phyloP scores from a whole-genome alignment of 1,284 basidiomycete species.

The Boletus albobrunnescens region DNA sequence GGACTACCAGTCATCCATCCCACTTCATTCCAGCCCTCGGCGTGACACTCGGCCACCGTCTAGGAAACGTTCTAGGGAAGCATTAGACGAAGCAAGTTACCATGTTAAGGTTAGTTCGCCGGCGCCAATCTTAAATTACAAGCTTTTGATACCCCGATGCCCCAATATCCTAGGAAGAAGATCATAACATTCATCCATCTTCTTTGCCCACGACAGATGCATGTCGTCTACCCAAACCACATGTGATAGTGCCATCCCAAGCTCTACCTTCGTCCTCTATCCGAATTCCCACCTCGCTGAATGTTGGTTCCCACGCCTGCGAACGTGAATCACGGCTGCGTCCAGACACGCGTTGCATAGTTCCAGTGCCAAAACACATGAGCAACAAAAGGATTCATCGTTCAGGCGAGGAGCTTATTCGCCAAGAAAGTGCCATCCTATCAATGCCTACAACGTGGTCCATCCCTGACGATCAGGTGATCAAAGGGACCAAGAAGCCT shows the following conservation, averaged over 20 bases:
- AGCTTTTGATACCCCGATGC: conserved; percentile 21
- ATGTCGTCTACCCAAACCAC: conserved; percentile 25
- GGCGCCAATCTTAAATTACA: conserved; percentile 33
- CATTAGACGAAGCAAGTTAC: conserved; percentile 29
- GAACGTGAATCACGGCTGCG: conserved; percentile 22
- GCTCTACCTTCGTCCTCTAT: conserved; percentile 12
- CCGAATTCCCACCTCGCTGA: conserved; percentile 15
- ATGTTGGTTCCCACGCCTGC: conserved; percentile 15
- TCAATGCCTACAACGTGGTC: conserved; percentile 34
- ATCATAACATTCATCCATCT: conserved; percentile 18
- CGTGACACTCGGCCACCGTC: conserved; percentile 26
- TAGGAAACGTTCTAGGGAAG: conserved; percentile 36
- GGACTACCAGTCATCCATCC: conserved; percentile 18
- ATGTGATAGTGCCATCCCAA: conserved; percentile 26
- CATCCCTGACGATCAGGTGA: conserved; percentile 34
- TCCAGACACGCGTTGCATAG: conserved; percentile 24
- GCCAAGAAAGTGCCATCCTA: conserved; percentile 28
- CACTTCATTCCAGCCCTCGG: conserved; percentile 16
- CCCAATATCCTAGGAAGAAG: conserved; percentile 30
- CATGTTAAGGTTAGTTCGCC: conserved; percentile 32
- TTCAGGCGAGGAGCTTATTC: conserved; percentile 29
- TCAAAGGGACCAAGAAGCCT: conserved; percentile 34
- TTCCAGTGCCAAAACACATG: conserved; percentile 21
- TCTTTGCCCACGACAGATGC: conserved; percentile 19
- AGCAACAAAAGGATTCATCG: conserved; percentile 33